These are phyloP conservation scores for Gillenia trifoliata DNA, from an alignment of 306 rosid genomes.

Conservation along the genomic window DNA sequence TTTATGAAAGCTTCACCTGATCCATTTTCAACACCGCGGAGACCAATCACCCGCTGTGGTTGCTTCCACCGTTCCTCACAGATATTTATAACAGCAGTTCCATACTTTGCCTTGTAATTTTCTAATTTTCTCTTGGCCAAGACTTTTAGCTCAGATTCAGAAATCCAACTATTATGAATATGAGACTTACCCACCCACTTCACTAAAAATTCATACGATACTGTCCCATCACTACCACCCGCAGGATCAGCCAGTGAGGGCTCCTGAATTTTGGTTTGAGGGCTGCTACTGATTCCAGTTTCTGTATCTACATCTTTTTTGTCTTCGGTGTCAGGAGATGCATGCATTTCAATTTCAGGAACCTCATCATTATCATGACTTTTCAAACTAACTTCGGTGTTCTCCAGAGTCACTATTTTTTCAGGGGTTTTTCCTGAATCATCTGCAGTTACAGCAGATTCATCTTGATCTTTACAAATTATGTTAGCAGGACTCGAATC, in stretches of 20 bases:
- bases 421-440: slow-evolving; percentile 43
- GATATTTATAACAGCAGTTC: slow-evolving; percentile 68
- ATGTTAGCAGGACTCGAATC: slow-evolving; percentile 35
- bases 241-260: slow-evolving; percentile 45
- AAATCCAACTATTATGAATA: slow-evolving; percentile 87
- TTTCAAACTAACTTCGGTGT: slow-evolving; percentile 32
- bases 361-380: slow-evolving; percentile 34
- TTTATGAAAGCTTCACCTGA: slow-evolving; percentile 69
- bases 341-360: slow-evolving; percentile 42
- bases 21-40: slow-evolving; percentile 50
- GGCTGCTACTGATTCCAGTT: slow-evolving; percentile 30
- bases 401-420: slow-evolving; percentile 37
- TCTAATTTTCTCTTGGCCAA: slow-evolving; percentile 97
- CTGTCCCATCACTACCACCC: slow-evolving; percentile 38
- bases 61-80: slow-evolving; percentile 92
- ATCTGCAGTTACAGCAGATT: slow-evolving; percentile 42
- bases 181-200: slow-evolving; percentile 97
- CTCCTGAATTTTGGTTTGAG: slow-evolving; percentile 48
- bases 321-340: slow-evolving; percentile 38
- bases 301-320: slow-evolving; percentile 40
- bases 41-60: slow-evolving; percentile 89
- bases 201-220: slow-evolving; percentile 64
- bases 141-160: slow-evolving; percentile 84
- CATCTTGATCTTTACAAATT: slow-evolving; percentile 42
- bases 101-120: slow-evolving; percentile 96